A percentile compares a stretch with the other conserved stretches of the same genome.
These are phyloP conservation scores for Mycena rosella DNA, from an alignment of 768 basidiomycete genomes.

Conservation along the genomic window DNA sequence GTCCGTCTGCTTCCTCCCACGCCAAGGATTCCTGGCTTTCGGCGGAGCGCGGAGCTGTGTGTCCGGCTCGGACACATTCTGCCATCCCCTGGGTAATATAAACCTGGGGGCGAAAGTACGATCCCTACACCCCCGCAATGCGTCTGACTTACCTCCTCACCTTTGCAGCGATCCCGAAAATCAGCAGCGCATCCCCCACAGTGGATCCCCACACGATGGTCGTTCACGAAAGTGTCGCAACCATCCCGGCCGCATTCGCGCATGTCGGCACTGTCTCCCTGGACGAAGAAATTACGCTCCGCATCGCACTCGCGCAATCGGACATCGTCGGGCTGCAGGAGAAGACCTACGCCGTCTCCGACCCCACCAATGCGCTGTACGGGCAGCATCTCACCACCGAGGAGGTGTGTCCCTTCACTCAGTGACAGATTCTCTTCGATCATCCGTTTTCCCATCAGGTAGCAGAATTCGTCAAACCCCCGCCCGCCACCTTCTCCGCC, in stretches of 20 bases:
- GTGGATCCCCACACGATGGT: slow-evolving; percentile 18
- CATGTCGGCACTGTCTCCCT: slow-evolving; percentile 15
- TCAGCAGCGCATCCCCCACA: slow-evolving; percentile 9
- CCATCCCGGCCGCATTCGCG: slow-evolving; percentile 23
- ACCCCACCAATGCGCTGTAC: slow-evolving; percentile 48
- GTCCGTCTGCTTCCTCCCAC: background rate
- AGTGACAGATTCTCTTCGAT: slow-evolving; percentile 32
- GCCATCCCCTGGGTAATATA: too few relatives aligned
- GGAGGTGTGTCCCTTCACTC: slow-evolving; percentile 49
- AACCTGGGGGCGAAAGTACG: too few relatives aligned
- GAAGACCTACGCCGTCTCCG: slow-evolving; percentile 49
- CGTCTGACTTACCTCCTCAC: slow-evolving; percentile 15
- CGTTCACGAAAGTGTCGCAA: slow-evolving; percentile 20
- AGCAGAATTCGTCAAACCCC: background rate
- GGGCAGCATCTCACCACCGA: slow-evolving; percentile 54
- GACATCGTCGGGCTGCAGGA: slow-evolving; percentile 42
- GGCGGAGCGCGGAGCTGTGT: background rate
- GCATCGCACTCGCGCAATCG: slow-evolving; percentile 40
- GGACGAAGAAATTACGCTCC: slow-evolving; percentile 43
- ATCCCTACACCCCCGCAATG: slow-evolving; percentile 6
- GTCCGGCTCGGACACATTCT: background rate
- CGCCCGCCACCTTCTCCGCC: background rate
- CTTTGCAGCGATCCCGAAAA: slow-evolving; percentile 1
- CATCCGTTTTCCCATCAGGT: background rate
- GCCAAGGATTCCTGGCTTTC: too few relatives aligned